A percentile compares a stretch with the other conserved stretches of the same genome.
Conservation (phyloP, 1,139 yeast species). For the Scheffersomyces segobiensis region DNA sequence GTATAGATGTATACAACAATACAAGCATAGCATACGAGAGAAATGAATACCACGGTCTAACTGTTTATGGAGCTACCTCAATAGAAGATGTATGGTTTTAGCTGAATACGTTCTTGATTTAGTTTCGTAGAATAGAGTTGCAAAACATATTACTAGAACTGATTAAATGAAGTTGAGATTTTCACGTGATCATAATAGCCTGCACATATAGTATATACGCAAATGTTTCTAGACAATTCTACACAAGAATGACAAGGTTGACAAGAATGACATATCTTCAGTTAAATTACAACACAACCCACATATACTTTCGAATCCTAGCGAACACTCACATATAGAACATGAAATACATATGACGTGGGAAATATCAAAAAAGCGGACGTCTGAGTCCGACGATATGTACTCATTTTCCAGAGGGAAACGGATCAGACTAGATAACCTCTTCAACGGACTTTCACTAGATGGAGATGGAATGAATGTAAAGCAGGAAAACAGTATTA, state of each 20-base stretch:
- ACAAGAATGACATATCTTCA: neutral
- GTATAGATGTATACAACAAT: neutral
- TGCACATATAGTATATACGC: neutral
- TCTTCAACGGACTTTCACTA: constrained; percentile 19
- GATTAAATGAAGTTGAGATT: neutral
- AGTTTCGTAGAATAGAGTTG: no score
- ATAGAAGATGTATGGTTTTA: neutral
- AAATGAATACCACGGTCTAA: neutral
- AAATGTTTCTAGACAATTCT: neutral
- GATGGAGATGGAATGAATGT: constrained; percentile 8
- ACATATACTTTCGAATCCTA: neutral
- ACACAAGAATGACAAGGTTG: no score
- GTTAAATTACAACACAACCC: neutral
- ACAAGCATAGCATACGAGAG: constrained; percentile 1
- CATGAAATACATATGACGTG: neutral
- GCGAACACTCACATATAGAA: neutral
- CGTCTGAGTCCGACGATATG: neutral
- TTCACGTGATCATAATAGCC: neutral
- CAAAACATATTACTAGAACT: no score
- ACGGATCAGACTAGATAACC: constrained; percentile 24
- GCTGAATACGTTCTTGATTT: neutral
- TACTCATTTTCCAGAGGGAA: constrained; percentile 12
- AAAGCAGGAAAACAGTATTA: neutral
- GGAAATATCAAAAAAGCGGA: neutral
- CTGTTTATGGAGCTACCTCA: neutral